Base-by-base conservation (phyloP, 2,329 filamentous ascomycete genomes). In the Colletotrichum sp. region DNA sequence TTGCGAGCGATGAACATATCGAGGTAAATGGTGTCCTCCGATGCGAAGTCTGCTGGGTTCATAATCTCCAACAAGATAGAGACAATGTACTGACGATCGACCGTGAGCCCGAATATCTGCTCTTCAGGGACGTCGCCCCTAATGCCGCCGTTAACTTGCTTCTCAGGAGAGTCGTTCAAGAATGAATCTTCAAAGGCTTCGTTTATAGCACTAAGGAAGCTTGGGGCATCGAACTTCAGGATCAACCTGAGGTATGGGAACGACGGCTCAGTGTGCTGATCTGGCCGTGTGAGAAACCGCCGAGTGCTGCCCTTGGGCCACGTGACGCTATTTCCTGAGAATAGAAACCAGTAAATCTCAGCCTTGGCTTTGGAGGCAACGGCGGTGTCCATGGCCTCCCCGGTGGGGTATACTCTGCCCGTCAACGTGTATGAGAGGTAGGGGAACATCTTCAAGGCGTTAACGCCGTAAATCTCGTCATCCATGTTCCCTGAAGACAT, bases 1-100 rank as follows among this genome's bases (percentile, higher is more conserved):
- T 98, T 99, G 71, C 97, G 92, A 21, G 97, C 96, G 81, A 99
- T 94, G 81, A 99, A 99, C 96, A 99, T 99, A 84, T 99, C 96
- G 59, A 99, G 90, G 83, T 98, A 99, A 71, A 99, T 95, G 14
- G 94, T 96, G 81, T 98, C 96, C 76, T 94, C 92, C 0, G 92
- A 85, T 1, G 92, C 90, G 83, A 98, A 98, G 62, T 94, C 92
- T 5, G 90, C 87, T 1, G 92, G 86, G 65, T 93, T 94, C 95
- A 99, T 98, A 32, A 98, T 93, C 82, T 98, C 96, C 13, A 98
- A 89, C 73, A 99, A 86, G 72, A 98, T 97, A 62, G 95, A 96
- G 78, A 98, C 90, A 75, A 99, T 92, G 80, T 98, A 98, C 83
- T 99, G 97, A 38, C 97, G 92, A 80, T 97, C 97, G 65, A 98